Conservation (phyloP, 139 green algal species). For the Gonium pectorale region DNA sequence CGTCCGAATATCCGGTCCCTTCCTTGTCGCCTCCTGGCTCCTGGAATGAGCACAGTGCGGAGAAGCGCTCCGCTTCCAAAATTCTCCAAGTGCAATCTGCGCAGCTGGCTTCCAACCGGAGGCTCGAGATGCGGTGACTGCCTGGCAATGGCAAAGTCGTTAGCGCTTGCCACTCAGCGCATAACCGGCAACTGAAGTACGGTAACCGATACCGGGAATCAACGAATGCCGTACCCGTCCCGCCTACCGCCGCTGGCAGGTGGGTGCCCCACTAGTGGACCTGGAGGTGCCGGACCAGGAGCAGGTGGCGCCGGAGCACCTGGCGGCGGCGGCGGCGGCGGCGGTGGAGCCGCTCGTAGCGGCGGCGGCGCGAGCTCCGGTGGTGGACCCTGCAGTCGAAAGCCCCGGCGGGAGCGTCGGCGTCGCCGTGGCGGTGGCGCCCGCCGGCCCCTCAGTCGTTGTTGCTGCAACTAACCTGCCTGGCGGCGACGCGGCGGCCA, state of each 20-base stretch:
- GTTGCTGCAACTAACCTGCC: background rate
- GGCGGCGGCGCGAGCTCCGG: slow-evolving; percentile 1
- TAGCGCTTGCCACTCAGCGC: background rate
- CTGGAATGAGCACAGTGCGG: too few relatives aligned
- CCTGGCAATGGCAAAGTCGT: background rate
- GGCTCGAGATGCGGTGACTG: too few relatives aligned
- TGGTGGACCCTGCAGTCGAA: background rate
- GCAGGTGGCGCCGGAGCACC: slow-evolving; percentile 18
- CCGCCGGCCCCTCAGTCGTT: background rate
- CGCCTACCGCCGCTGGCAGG: slow-evolving; percentile 51
- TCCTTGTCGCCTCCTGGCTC: too few relatives aligned
- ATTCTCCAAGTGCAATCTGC: background rate
- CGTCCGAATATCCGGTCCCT: too few relatives aligned
- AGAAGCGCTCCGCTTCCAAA: too few relatives aligned
- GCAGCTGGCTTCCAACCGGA: background rate
- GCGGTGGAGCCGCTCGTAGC: background rate
- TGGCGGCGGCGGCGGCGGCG: background rate
- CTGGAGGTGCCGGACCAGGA: slow-evolving; percentile 57
- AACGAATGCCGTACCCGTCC: background rate
- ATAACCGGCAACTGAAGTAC: background rate
- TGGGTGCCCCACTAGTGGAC: slow-evolving; percentile 82
- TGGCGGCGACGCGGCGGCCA: background rate
- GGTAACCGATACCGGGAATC: background rate
- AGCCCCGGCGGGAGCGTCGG: background rate
- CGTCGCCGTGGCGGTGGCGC: background rate